These are phyloP conservation scores for Cystobasidium pallidum DNA, from an alignment of 1,284 basidiomycete genomes.

Conservation along the genomic window DNA sequence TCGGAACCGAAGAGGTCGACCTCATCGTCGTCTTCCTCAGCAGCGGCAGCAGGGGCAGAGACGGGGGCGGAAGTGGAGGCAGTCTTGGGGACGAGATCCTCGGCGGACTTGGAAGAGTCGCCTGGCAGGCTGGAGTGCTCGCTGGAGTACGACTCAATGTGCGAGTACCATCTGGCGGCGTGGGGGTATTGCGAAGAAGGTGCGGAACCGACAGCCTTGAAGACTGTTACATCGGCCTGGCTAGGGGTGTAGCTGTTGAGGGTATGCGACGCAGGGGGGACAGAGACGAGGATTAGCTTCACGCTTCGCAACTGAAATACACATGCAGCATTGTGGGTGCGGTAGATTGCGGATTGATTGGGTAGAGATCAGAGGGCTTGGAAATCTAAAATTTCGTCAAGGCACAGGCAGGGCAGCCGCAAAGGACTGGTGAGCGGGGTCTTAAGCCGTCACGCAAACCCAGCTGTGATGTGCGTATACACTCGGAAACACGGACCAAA, in stretches of 20 bases:
- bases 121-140: slow-evolving; percentile 80
- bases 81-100: slow-evolving; percentile 56
- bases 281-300: slow-evolving; percentile 19
- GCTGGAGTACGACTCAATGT: slow-evolving; percentile 82
- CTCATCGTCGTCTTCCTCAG: slow-evolving; percentile 79
- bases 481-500: slow-evolving; percentile 99
- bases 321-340: neutral
- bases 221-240: slow-evolving; percentile 94
- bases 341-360: slow-evolving; percentile 20
- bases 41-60: slow-evolving; percentile 59
- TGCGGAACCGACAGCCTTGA: slow-evolving; percentile 74
- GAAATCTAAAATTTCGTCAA: slow-evolving; percentile 73
- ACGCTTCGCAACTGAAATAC: slow-evolving; percentile 2
- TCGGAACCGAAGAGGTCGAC: slow-evolving; percentile 91
- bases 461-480: slow-evolving; percentile 55
- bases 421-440: slow-evolving; percentile 65
- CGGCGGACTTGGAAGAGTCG: slow-evolving; percentile 74
- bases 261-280: slow-evolving; percentile 46
- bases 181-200: slow-evolving; percentile 72
- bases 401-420: slow-evolving; percentile 62
- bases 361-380: slow-evolving; percentile 76
- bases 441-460: slow-evolving; percentile 70
- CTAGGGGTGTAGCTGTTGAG: slow-evolving; percentile 82
- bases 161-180: slow-evolving; percentile 88
- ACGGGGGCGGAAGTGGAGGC: slow-evolving; percentile 58